Percentiles rank a stretch among this genome's conserved stretches.
Evolutionary conservation across 306 rosid species (phyloP).

Genomic region (Citrullus mucosospermus): DNA sequence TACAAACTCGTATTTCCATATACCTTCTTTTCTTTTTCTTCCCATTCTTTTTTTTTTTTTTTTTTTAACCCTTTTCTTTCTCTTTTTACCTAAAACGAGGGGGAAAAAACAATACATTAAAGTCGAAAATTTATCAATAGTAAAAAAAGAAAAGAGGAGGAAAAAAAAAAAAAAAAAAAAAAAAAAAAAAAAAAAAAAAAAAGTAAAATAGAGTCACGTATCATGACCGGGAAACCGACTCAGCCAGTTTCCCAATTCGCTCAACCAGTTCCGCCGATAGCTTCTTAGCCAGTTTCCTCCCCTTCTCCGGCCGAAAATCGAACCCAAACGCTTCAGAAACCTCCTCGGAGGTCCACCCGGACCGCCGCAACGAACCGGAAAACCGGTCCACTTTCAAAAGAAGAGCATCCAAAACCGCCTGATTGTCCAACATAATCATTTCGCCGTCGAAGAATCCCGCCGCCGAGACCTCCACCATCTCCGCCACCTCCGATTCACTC

Average conservation of each 20-base stretch:
- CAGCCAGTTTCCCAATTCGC: constrained; percentile 76
- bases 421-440: constrained; percentile 73
- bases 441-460: constrained; percentile 71
- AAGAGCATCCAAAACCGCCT: constrained; percentile 73
- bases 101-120: not conserved
- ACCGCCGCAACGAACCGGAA: constrained; percentile 69
- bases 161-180: not conserved
- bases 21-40: not conserved
- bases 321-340: constrained; percentile 83
- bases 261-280: constrained; percentile 67
- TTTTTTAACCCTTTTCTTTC: not conserved
- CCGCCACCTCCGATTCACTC: constrained; percentile 72
- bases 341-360: constrained; percentile 99
- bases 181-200: not conserved
- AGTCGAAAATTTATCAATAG: not conserved
- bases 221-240: constrained; percentile 73
- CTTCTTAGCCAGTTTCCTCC: constrained; percentile 60
- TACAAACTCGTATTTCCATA: constrained; percentile 11
- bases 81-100: constrained; percentile 7
- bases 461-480: constrained; percentile 66
- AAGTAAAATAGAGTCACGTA: not conserved
- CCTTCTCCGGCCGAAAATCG: constrained; percentile 87
- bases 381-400: constrained; percentile 64
- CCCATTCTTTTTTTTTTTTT: not conserved
- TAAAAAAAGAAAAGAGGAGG: not conserved